Evolutionary conservation across 2,329 filamentous ascomycete genomes (phyloP).

Genomic region (Dothistroma pini): DNA sequence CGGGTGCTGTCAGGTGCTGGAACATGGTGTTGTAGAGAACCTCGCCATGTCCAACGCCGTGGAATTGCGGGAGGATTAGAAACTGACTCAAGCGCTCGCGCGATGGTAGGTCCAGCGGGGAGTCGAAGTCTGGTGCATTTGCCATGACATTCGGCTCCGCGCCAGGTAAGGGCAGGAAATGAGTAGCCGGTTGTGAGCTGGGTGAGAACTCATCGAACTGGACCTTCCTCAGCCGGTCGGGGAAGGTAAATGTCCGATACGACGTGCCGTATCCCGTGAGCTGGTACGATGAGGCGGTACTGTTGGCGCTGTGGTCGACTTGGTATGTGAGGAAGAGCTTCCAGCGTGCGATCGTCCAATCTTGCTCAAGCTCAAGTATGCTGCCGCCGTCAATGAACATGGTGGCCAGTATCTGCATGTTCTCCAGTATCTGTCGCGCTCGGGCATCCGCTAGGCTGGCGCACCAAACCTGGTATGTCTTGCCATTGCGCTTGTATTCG

Average conservation of each 20-base stretch:
- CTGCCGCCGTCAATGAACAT: constrained; percentile 94
- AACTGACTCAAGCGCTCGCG: constrained; percentile 90
- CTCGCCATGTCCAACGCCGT: constrained; percentile 73
- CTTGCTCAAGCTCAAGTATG: constrained; percentile 66
- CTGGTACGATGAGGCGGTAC: constrained; percentile 60
- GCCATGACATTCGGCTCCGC: constrained; percentile 17
- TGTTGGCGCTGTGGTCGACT: constrained; percentile 24
- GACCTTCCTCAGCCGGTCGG: constrained; percentile 27
- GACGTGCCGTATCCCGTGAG: constrained; percentile 89
- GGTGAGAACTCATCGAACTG: constrained; percentile 24
- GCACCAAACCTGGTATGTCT: constrained; percentile 79
- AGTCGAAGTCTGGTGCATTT: constrained; percentile 38
- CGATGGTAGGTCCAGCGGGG: constrained; percentile 60
- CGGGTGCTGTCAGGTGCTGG: constrained; percentile 59
- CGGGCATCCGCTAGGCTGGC: constrained; percentile 67
- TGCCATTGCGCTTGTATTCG: constrained; percentile 58
- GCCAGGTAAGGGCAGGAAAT: constrained; percentile 30
- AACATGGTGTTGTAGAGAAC: constrained; percentile 80
- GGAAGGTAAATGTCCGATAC: constrained; percentile 67
- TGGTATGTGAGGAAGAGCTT: constrained; percentile 73
- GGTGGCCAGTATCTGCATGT: constrained; percentile 77
- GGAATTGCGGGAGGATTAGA: constrained; percentile 82
- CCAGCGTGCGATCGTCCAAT: constrained; percentile 77
- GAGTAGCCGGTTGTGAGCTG: constrained; percentile 21
- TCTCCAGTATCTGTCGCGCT: constrained; percentile 68